Conservation (phyloP, 1,284 basidiomycete genomes). For the Ganoderma lingzhi region DNA sequence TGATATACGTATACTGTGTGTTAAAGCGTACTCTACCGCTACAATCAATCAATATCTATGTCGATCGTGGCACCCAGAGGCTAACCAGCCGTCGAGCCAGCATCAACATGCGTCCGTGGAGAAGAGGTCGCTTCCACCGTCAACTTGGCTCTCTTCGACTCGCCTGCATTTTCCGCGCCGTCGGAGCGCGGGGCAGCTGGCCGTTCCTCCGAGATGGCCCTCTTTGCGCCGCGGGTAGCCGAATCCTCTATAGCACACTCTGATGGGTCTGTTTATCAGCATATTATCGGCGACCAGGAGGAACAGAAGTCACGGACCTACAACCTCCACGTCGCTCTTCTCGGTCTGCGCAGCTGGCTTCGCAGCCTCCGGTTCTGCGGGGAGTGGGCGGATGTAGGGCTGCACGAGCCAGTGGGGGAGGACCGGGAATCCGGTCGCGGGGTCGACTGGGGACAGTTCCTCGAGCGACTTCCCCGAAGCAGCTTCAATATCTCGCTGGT, state of each 20-base stretch:
- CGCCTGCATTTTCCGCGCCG: conserved; percentile 3
- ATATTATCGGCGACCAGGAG: too few relatives aligned
- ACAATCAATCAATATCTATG: not conserved
- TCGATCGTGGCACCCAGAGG: not conserved
- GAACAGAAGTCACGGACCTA: conserved; percentile 17
- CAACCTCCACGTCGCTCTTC: conserved; percentile 25
- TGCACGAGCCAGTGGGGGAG: conserved; percentile 89
- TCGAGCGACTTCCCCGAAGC: conserved; percentile 48
- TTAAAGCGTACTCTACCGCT: not conserved
- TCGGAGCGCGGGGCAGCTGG: conserved; percentile 6
- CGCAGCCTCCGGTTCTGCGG: conserved; percentile 27
- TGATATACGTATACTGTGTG: not conserved
- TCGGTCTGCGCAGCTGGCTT: conserved; percentile 18
- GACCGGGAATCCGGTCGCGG: conserved; percentile 60
- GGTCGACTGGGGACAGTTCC: conserved; percentile 58
- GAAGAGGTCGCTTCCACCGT: conserved; percentile 1
- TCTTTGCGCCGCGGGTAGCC: conserved; percentile 27
- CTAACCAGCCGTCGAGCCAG: not conserved
- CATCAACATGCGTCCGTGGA: not conserved
- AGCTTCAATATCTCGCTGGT: conserved; percentile 54
- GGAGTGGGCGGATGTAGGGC: conserved; percentile 77
- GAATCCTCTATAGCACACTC: conserved; percentile 18
- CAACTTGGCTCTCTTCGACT: conserved; percentile 33
- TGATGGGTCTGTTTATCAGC: not conserved
- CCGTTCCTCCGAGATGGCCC: conserved; percentile 26